These are phyloP conservation scores for Cephaloascus albidus DNA, from an alignment of 805 yeast genomes.

Conservation along the genomic window DNA sequence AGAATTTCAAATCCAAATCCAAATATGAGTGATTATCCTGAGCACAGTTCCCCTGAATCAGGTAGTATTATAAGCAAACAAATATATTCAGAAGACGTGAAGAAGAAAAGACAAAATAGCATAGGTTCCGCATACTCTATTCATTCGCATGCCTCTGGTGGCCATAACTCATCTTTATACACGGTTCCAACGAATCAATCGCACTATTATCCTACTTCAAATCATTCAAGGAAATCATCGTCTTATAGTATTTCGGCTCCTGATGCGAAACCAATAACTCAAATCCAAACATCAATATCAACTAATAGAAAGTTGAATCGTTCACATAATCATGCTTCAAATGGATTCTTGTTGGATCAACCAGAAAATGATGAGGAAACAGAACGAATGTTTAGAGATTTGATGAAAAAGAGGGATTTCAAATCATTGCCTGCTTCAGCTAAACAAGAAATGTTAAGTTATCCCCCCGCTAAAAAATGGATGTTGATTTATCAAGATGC, in stretches of 20 bases:
- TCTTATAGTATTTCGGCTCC: constrained; percentile 22
- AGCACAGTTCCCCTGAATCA: constrained; percentile 21
- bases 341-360: constrained; percentile 42
- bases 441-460: constrained; percentile 65
- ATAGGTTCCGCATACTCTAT: constrained; percentile 6
- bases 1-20: background rate
- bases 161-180: constrained; percentile 6
- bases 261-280: constrained; percentile 12
- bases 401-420: constrained; percentile 80
- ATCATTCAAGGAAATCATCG: constrained; percentile 29
- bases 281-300: constrained; percentile 13
- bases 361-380: constrained; percentile 61
- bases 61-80: constrained; percentile 18
- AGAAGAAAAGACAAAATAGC: constrained; percentile 5
- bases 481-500: constrained; percentile 83
- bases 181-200: constrained; percentile 21
- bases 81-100: constrained; percentile 3
- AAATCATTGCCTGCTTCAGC: constrained; percentile 62
- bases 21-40: constrained; percentile 5
- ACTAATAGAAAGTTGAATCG: constrained; percentile 1
- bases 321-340: constrained; percentile 1
- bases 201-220: constrained; percentile 13
- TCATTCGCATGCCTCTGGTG: background rate
- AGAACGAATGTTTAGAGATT: constrained; percentile 64
- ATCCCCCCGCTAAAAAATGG: constrained; percentile 79